These are phyloP conservation scores for Xylaria acuta DNA, from an alignment of 495 filamentous ascomycete genomes.

Conservation along the genomic window DNA sequence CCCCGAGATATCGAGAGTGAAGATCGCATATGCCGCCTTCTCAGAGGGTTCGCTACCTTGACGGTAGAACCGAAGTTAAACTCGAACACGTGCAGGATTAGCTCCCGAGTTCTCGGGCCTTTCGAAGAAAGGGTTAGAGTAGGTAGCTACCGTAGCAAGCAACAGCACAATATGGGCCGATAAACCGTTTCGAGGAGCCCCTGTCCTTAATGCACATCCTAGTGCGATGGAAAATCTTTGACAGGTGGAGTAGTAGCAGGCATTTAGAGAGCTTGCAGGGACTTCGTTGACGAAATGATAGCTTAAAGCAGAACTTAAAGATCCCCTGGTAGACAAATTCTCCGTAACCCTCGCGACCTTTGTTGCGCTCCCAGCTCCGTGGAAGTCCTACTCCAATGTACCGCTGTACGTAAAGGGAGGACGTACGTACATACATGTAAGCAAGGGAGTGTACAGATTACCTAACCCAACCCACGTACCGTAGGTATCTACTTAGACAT, in stretches of 20 bases:
- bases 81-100: constrained; percentile 2
- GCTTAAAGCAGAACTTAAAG: no score
- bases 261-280: constrained; percentile 28
- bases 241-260: constrained; percentile 27
- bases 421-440: background rate
- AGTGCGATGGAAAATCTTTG: constrained; percentile 7
- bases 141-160: constrained; percentile 6
- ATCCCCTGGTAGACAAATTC: constrained; percentile 13
- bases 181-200: constrained; percentile 28
- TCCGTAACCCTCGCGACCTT: constrained; percentile 3
- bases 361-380: background rate
- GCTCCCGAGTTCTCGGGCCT: constrained; percentile 23
- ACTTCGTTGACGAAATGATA: background rate
- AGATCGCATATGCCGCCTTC: background rate
- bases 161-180: constrained; percentile 24
- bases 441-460: background rate
- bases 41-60: background rate
- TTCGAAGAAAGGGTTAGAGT: background rate
- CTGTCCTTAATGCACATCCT: constrained; percentile 26
- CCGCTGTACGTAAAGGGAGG: background rate
- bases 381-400: background rate
- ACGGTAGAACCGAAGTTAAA: background rate
- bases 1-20: background rate
- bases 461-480: background rate
- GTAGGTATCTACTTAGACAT: background rate